These are phyloP conservation scores for Xylaria sp. DNA, from an alignment of 2,329 filamentous ascomycete species.

Conservation along the genomic window DNA sequence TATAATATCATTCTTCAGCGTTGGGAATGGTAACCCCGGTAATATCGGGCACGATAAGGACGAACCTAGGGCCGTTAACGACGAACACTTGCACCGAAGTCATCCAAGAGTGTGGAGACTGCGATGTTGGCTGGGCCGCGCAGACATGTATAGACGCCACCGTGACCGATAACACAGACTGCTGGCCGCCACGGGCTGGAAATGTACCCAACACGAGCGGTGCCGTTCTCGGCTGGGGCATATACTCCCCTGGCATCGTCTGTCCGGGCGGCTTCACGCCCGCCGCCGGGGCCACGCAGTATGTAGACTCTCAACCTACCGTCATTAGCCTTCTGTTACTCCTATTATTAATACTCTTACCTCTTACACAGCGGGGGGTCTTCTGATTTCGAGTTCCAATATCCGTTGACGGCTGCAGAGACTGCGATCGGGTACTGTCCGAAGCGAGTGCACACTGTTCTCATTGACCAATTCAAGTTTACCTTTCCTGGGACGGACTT, in stretches of 20 bases:
- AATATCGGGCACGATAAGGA: constrained; percentile 41
- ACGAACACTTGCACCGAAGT: constrained; percentile 45
- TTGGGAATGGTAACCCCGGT: constrained; percentile 17
- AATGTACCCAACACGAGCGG: constrained; percentile 23
- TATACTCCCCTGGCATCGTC: constrained; percentile 37
- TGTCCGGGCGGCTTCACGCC: constrained; percentile 38
- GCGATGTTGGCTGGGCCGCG: constrained; percentile 32
- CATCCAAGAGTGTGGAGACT: constrained; percentile 20
- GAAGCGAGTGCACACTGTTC: constrained; percentile 27
- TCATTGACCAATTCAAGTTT: neutral
- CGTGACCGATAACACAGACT: constrained; percentile 32
- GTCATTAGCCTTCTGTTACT: neutral
- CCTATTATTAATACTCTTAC: constrained; percentile 1
- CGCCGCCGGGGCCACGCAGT: constrained; percentile 20
- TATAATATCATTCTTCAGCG: neutral
- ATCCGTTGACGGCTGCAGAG: constrained; percentile 30
- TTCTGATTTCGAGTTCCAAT: constrained; percentile 32
- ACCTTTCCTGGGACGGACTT: neutral
- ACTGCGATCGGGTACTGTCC: constrained; percentile 39
- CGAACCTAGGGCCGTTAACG: constrained; percentile 51
- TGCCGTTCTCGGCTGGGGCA: constrained; percentile 31
- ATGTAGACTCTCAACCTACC: neutral
- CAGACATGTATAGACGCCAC: constrained; percentile 28
- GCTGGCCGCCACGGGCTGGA: constrained; percentile 35
- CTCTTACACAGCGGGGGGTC: constrained; percentile 21